These are phyloP conservation scores for Tulasnella sp. DNA, from an alignment of 768 basidiomycete species.

Conservation along the genomic window DNA sequence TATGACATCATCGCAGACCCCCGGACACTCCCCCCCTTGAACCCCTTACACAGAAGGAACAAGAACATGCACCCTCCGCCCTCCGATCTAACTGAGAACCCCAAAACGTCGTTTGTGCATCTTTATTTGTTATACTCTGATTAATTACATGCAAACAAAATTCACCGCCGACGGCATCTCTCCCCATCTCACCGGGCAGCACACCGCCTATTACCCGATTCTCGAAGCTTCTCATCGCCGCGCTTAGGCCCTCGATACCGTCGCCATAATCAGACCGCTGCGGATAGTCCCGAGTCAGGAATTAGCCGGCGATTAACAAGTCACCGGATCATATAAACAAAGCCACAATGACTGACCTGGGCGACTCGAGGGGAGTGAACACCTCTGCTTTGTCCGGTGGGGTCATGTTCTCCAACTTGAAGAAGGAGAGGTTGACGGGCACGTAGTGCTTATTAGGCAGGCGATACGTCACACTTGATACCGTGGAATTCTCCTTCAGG, in stretches of 20 bases:
- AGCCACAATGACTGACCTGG: slow-evolving; percentile 56
- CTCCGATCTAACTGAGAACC: slow-evolving; percentile 1
- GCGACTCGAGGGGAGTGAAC: slow-evolving; percentile 82
- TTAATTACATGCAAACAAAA: background rate
- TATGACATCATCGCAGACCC: slow-evolving; percentile 22
- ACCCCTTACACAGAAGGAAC: slow-evolving; percentile 6
- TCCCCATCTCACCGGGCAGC: background rate
- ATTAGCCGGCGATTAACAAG: background rate
- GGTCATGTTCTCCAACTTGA: slow-evolving; percentile 43
- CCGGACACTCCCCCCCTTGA: background rate
- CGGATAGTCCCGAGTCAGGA: slow-evolving; percentile 27
- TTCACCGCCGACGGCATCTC: slow-evolving; percentile 12
- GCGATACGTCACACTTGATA: slow-evolving; percentile 66
- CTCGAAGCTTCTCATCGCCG: background rate
- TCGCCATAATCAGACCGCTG: slow-evolving; percentile 47
- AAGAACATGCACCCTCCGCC: background rate
- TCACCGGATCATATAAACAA: background rate
- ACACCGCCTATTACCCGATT: slow-evolving; percentile 7
- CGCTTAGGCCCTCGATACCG: slow-evolving; percentile 39
- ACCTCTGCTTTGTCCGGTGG: slow-evolving; percentile 70
- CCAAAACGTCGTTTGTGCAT: background rate
- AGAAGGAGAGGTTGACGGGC: slow-evolving; percentile 70
- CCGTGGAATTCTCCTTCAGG: slow-evolving; percentile 62
- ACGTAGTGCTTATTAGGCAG: slow-evolving; percentile 97
- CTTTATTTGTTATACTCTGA: background rate